Evolutionary conservation across 1,284 basidiomycete genomes (phyloP).

Genomic region (Vanrija pseudolonga): DNA sequence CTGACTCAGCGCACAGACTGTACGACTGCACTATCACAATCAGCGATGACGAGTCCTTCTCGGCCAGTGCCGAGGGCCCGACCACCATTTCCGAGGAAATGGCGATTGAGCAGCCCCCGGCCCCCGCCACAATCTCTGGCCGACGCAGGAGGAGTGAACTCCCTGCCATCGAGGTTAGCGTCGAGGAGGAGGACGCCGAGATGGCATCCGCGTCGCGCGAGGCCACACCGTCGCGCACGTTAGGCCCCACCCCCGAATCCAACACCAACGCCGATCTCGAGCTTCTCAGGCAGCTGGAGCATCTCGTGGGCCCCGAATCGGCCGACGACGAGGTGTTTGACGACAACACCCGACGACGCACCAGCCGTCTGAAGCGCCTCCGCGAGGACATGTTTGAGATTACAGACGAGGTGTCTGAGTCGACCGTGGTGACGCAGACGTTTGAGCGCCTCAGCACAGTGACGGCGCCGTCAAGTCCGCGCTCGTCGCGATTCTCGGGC

Average conservation of each 20-base stretch:
- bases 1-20: constrained; percentile 26
- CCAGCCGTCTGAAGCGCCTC: constrained; percentile 18
- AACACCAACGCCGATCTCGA: constrained; percentile 19
- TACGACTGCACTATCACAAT: constrained; percentile 53
- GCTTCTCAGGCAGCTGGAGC: constrained; percentile 34
- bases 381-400: constrained; percentile 48
- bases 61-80: not conserved
- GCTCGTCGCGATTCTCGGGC: not conserved
- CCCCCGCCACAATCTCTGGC: constrained; percentile 1
- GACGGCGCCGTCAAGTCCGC: not conserved
- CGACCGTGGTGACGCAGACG: constrained; percentile 31
- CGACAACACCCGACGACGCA: not conserved
- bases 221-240: not conserved
- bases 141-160: no score
- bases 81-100: not conserved
- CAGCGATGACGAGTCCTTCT: constrained; percentile 34
- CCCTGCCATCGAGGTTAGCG: not conserved
- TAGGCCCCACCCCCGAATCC: not conserved
- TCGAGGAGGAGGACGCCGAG: not conserved
- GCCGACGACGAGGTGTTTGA: constrained; percentile 29
- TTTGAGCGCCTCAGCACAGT: constrained; percentile 16
- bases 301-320: constrained; percentile 36
- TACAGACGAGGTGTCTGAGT: constrained; percentile 48
- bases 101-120: not conserved
- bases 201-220: not conserved